Evolutionary conservation across 2,329 filamentous ascomycete species (phyloP).

Genomic region (Colletotrichum sp.): DNA sequence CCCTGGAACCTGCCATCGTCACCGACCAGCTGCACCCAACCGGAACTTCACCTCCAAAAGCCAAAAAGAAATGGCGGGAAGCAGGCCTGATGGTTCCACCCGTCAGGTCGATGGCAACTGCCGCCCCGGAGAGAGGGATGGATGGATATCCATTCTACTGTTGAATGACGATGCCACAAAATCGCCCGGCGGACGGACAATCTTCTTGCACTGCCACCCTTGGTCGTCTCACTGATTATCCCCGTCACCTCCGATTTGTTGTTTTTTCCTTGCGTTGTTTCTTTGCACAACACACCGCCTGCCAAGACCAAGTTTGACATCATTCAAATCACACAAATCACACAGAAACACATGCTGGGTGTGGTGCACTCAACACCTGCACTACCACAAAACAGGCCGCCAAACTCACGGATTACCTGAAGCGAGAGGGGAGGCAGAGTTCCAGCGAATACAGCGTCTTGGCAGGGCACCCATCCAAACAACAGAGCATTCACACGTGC

Average conservation of each 20-base stretch:
- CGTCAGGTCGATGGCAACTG: not conserved
- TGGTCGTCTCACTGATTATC: not conserved
- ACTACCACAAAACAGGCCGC: not conserved
- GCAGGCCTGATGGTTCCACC: not conserved
- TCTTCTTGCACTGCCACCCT: conserved; percentile 10
- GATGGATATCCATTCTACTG: not conserved
- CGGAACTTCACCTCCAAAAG: not conserved
- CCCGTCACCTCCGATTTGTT: conserved; percentile 4
- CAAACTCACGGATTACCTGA: not conserved
- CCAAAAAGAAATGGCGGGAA: not conserved
- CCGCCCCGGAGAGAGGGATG: not conserved
- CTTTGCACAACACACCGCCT: not conserved
- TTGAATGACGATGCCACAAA: not conserved
- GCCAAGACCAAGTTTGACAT: conserved; percentile 13
- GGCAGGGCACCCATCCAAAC: not conserved
- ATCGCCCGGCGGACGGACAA: not conserved
- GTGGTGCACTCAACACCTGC: not conserved
- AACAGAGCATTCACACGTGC: not conserved
- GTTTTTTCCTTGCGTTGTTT: not conserved
- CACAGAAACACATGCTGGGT: not conserved
- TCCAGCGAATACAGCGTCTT: not conserved
- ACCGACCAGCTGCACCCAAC: not conserved
- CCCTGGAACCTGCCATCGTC: not conserved
- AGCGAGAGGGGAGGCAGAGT: not conserved
- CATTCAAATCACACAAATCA: conserved; percentile 11